A percentile compares a stretch with the other conserved stretches of the same genome.
Conservation (phyloP, 225 moss, liverwort and hornwort species). For the Ulota crispa region DNA sequence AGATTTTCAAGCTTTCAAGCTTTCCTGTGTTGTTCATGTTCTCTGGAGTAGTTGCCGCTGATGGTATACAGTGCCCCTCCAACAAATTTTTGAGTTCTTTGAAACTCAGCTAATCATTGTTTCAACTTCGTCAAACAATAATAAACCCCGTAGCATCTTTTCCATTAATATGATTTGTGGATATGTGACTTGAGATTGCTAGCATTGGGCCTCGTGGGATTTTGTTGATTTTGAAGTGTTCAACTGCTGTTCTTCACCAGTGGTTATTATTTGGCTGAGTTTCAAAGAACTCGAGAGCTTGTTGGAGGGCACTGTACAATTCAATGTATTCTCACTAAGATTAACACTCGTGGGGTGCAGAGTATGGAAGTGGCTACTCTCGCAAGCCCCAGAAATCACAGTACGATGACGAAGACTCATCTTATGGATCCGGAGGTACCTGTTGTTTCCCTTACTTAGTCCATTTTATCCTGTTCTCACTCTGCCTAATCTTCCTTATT, state of each 20-base stretch:
- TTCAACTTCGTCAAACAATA: no score
- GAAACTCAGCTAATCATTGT: no score
- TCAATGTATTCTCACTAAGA: background rate
- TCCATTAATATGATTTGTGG: no score
- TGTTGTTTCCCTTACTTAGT: background rate
- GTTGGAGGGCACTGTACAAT: background rate
- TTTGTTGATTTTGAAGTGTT: no score
- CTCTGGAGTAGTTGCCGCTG: background rate
- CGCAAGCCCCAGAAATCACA: conserved; percentile 36
- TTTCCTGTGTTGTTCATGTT: background rate
- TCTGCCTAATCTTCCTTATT: background rate
- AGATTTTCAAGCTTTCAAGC: background rate
- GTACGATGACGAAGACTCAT: conserved; percentile 27
- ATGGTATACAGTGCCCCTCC: background rate
- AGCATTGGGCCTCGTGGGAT: no score
- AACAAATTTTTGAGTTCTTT: no score
- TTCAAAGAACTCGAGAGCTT: no score
- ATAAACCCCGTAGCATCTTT: no score
- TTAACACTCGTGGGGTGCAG: conserved; percentile 11
- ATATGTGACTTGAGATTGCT: no score
- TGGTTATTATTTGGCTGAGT: no score
- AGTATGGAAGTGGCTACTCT: conserved; percentile 35
- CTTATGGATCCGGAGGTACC: conserved; percentile 43
- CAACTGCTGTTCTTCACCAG: no score
- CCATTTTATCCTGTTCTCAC: background rate